Conservation (phyloP, 2,329 filamentous ascomycete genomes). For the Talaromyces sp. region DNA sequence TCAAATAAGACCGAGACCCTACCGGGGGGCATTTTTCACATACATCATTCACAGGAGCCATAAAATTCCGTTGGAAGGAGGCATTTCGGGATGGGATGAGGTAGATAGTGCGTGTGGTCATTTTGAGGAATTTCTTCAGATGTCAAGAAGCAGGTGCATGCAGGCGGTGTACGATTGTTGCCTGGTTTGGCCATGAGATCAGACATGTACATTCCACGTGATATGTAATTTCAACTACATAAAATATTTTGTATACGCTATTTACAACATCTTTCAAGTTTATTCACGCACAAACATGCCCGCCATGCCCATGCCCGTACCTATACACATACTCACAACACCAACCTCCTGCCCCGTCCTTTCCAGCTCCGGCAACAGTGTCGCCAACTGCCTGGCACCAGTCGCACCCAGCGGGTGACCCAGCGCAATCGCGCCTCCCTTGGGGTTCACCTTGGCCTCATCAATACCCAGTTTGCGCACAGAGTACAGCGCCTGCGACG, state of each 20-base stretch:
- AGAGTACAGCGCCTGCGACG: constrained; percentile 63
- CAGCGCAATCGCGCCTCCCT: constrained; percentile 84
- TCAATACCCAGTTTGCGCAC: constrained; percentile 58
- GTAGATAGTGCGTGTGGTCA: background rate
- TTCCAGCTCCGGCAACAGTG: constrained; percentile 65
- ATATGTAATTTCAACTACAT: background rate
- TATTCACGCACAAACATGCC: constrained; percentile 62
- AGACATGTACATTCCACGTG: too few species aligned
- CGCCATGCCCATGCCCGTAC: constrained; percentile 75
- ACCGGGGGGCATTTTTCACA: background rate
- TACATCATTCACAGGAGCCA: constrained; percentile 31
- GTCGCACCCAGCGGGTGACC: constrained; percentile 60
- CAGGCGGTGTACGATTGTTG: too few species aligned
- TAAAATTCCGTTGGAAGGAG: constrained; percentile 25
- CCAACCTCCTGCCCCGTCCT: constrained; percentile 67
- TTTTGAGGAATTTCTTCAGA: too few species aligned
- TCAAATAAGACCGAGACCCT: too few species aligned
- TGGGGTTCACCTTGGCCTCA: constrained; percentile 73
- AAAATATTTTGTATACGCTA: background rate
- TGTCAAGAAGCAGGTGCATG: too few species aligned
- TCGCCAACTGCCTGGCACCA: constrained; percentile 73
- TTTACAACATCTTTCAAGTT: background rate
- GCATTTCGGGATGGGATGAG: background rate
- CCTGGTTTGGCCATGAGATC: too few species aligned
- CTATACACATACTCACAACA: constrained; percentile 86